phyloP scores from a whole-genome alignment of 208 protist genomes.

The Leishmania mexicana region DNA sequence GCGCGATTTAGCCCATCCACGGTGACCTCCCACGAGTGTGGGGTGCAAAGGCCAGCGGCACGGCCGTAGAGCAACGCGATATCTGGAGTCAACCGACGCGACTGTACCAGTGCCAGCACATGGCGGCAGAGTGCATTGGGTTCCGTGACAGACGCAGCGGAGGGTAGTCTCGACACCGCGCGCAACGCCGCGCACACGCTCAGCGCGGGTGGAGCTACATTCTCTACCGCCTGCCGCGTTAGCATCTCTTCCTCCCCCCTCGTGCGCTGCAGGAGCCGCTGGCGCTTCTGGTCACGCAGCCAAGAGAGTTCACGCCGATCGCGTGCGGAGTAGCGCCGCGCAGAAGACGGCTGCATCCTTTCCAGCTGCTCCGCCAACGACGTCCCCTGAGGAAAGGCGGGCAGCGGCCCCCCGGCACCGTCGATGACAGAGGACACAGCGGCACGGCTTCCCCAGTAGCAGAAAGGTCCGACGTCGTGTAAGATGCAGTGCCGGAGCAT shows the following conservation, averaged over 20 bases:
- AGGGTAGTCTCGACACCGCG: not conserved
- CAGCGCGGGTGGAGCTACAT: conserved; percentile 3
- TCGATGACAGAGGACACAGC: not conserved
- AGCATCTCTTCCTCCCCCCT: conserved; percentile 10
- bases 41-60: conserved; percentile 50
- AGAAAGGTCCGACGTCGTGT: conserved; percentile 25
- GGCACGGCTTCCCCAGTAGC: not conserved
- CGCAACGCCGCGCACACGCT: conserved; percentile 28
- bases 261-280: conserved; percentile 14
- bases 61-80: conserved; percentile 45
- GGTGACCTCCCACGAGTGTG: conserved; percentile 48
- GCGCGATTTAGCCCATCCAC: conserved; percentile 25
- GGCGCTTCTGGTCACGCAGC: conserved; percentile 16
- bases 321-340: conserved; percentile 17
- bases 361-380: conserved; percentile 23
- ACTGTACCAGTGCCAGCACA: conserved; percentile 30
- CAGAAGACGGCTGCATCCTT: not conserved
- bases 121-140: not conserved
- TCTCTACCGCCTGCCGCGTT: conserved; percentile 1
- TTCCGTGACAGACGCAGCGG: not conserved
- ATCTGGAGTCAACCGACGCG: conserved; percentile 44
- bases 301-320: conserved; percentile 27
- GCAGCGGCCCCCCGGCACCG: not conserved
- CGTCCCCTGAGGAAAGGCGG: not conserved
- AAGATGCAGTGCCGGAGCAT: conserved; percentile 16